Conservation (phyloP, 306 rosid species). For the Vigna trinervia region DNA sequence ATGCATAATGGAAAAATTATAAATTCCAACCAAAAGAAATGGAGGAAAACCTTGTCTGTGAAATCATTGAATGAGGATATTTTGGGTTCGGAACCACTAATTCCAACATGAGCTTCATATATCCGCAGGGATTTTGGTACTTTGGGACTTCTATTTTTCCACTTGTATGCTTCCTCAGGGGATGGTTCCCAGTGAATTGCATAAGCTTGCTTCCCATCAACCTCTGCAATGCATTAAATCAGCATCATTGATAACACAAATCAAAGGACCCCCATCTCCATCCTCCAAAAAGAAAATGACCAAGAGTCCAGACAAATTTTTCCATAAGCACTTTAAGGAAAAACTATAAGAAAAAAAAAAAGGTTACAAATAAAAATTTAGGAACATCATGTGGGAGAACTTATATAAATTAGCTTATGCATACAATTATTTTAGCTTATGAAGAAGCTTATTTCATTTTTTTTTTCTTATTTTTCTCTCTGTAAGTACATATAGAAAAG, state of each 20-base stretch:
- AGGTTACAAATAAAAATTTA: too few relatives aligned
- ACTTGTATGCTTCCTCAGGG: constrained; percentile 78
- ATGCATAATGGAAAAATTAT: constrained; percentile 23
- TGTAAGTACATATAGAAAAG: too few relatives aligned
- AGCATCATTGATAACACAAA: constrained; percentile 15
- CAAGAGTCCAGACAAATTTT: background rate
- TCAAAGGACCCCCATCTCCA: constrained; percentile 1
- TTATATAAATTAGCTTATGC: too few relatives aligned
- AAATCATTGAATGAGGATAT: constrained; percentile 84
- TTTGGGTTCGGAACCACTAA: constrained; percentile 89
- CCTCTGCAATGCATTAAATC: constrained; percentile 60
- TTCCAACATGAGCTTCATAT: constrained; percentile 97
- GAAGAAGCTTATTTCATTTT: too few relatives aligned
- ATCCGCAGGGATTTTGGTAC: constrained; percentile 76
- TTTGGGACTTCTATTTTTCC: constrained; percentile 74
- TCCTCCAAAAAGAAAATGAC: background rate
- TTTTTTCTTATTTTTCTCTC: too few relatives aligned
- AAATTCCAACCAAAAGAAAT: constrained; percentile 7
- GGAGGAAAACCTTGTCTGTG: constrained; percentile 57
- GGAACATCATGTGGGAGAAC: too few relatives aligned
- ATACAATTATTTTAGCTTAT: too few relatives aligned
- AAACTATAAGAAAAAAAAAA: too few relatives aligned
- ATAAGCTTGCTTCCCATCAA: constrained; percentile 77
- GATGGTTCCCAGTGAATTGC: constrained; percentile 99
- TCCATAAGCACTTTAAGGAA: too few relatives aligned